These are phyloP conservation scores for Erysimum cheiranthoides DNA, from an alignment of 345 rosid genomes.

Conservation along the genomic window DNA sequence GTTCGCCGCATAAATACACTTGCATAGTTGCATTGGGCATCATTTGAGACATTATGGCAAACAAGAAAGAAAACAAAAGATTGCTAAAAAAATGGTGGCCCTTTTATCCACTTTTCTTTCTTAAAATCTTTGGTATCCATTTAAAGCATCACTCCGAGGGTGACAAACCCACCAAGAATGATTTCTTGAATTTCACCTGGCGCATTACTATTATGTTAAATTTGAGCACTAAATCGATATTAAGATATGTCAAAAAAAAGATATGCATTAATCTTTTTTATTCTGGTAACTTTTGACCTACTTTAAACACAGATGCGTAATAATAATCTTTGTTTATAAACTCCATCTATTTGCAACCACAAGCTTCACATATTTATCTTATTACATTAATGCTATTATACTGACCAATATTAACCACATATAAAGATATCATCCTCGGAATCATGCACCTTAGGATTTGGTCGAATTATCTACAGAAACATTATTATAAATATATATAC, in stretches of 20 bases:
- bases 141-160: conserved; percentile 31
- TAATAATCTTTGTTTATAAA: conserved; percentile 8
- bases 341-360: conserved; percentile 32
- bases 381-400: conserved; percentile 1
- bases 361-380: conserved; percentile 10
- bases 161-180: conserved; percentile 38
- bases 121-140: background rate
- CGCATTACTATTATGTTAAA: conserved; percentile 37
- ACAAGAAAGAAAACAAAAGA: conserved; percentile 28
- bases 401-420: conserved; percentile 27
- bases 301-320: conserved; percentile 3
- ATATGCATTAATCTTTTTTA: background rate
- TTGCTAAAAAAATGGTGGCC: conserved; percentile 35
- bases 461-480: conserved; percentile 19
- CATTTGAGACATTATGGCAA: conserved; percentile 24
- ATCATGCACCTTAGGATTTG: conserved; percentile 22
- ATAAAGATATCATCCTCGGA: conserved; percentile 15
- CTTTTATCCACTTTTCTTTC: conserved; percentile 10
- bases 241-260: background rate
- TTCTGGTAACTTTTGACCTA: conserved; percentile 25
- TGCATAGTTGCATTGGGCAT: conserved; percentile 23
- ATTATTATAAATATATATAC: background rate
- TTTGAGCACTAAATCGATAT: conserved; percentile 17
- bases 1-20: conserved; percentile 46
- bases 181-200: conserved; percentile 35